phyloP scores from a whole-genome alignment of 306 rosid species.

The Boehmeria nivea region DNA sequence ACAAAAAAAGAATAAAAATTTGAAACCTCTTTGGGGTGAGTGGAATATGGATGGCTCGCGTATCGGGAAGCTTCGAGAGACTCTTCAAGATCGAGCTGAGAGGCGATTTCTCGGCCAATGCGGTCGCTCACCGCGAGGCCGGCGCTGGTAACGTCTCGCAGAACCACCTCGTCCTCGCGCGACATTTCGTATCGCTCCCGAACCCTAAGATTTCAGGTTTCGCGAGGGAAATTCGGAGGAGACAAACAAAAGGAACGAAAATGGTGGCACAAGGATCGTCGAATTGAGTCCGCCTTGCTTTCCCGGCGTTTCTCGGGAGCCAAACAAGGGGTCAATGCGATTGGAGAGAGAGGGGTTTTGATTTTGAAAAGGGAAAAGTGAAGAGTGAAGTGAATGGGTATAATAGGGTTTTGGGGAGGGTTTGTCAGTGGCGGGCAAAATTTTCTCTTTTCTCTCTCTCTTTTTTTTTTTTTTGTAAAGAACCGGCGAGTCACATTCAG shows the following conservation, averaged over 20 bases:
- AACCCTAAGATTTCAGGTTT: conserved; percentile 24
- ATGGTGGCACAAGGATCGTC: neutral
- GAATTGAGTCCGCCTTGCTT: neutral
- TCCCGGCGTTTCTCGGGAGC: conserved; percentile 19
- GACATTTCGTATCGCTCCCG: conserved; percentile 38
- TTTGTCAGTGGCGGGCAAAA: conserved; percentile 57
- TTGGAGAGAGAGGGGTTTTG: conserved; percentile 5
- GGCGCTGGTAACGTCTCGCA: conserved; percentile 79
- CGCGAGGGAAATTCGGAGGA: neutral
- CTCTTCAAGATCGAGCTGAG: conserved; percentile 94
- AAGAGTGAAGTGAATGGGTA: neutral
- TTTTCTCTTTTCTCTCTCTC: neutral
- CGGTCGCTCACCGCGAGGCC: conserved; percentile 81
- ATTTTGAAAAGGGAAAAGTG: conserved; percentile 7
- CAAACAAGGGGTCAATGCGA: conserved; percentile 14
- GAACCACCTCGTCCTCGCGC: conserved; percentile 70
- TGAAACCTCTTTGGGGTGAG: conserved; percentile 80
- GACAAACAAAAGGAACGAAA: too few relatives aligned
- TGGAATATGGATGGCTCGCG: conserved; percentile 78
- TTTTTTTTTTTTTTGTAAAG: neutral
- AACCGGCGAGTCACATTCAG: too few relatives aligned
- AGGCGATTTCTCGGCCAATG: conserved; percentile 72
- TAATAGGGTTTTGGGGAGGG: conserved; percentile 59
- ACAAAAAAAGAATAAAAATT: neutral
- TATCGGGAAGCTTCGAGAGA: conserved; percentile 90